phyloP scores from a whole-genome alignment of 306 rosid genomes.

The Rubus parviflorus region DNA sequence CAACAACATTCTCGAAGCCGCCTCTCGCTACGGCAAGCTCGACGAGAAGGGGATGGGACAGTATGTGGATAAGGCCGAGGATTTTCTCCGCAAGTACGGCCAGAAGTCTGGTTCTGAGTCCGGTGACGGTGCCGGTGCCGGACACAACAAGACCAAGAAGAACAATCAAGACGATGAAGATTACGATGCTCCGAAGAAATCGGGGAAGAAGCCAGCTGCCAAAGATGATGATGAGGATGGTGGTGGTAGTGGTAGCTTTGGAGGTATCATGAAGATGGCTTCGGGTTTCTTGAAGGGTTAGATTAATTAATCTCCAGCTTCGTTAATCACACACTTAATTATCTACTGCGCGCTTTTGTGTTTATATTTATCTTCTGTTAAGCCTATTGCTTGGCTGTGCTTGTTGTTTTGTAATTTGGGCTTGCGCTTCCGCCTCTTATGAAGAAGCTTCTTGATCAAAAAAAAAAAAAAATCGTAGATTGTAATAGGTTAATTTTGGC shows the following conservation, averaged over 20 bases:
- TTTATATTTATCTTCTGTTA: background rate
- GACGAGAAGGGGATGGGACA: constrained; percentile 42
- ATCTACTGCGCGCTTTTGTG: background rate
- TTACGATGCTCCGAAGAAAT: background rate
- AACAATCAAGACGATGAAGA: background rate
- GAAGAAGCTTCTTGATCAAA: background rate
- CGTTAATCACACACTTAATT: background rate
- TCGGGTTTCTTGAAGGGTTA: constrained; percentile 29
- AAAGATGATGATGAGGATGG: constrained; percentile 3
- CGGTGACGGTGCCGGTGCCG: background rate
- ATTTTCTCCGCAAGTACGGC: constrained; percentile 37
- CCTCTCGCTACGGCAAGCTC: constrained; percentile 36
- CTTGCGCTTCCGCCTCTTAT: background rate
- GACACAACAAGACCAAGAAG: background rate
- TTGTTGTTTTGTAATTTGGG: background rate
- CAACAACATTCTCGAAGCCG: constrained; percentile 47
- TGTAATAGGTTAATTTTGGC: background rate
- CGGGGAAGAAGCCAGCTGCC: constrained; percentile 1
- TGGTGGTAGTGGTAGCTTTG: constrained; percentile 24
- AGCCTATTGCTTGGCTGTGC: background rate
- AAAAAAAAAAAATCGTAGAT: background rate
- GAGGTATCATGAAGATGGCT: constrained; percentile 34
- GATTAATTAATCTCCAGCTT: background rate
- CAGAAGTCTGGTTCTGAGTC: background rate
- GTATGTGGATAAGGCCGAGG: constrained; percentile 45